phyloP scores from a whole-genome alignment of 2,329 filamentous ascomycete genomes.

The Amesomyces nigricolor region DNA sequence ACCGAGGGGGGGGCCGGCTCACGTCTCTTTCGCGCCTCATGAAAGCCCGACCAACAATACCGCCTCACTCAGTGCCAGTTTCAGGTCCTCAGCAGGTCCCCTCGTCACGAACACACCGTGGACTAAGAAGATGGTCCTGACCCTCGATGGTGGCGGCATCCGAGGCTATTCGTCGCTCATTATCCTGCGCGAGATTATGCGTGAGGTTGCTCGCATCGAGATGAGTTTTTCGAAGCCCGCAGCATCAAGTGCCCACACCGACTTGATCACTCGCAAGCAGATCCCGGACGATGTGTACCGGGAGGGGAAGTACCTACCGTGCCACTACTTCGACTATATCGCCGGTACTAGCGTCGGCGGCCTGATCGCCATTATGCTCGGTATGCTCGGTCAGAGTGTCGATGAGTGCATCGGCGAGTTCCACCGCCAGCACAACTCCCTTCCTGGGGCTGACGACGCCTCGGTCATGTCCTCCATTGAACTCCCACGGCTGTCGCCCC shows the following conservation, averaged over 20 bases:
- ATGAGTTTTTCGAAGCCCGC: conserved; percentile 16
- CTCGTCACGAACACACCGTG: conserved; percentile 24
- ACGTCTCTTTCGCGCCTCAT: conserved; percentile 23
- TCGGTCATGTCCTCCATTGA: conserved; percentile 17
- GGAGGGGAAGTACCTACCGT: conserved; percentile 24
- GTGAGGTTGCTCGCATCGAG: conserved; percentile 22
- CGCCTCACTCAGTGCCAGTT: conserved; percentile 7
- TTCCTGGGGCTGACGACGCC: conserved; percentile 20
- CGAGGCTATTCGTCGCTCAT: conserved; percentile 26
- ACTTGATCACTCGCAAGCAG: conserved; percentile 17
- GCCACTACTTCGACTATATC: conserved; percentile 28
- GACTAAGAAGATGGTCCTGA: conserved; percentile 23
- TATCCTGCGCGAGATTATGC: conserved; percentile 24
- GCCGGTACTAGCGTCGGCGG: conserved; percentile 25
- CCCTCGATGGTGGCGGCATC: conserved; percentile 27
- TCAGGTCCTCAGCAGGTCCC: conserved; percentile 11
- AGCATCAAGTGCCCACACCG: conserved; percentile 23
- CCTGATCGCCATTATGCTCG: conserved; percentile 26
- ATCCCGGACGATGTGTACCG: conserved; percentile 20
- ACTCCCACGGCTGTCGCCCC: conserved; percentile 20
- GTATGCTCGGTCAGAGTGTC: conserved; percentile 23
- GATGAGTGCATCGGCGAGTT: conserved; percentile 26
- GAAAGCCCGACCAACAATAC: conserved; percentile 11
- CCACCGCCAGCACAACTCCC: conserved; percentile 23
- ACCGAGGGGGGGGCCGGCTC: conserved; percentile 20